Base-by-base conservation (phyloP, 139 green algal genomes). In the Chara braunii region DNA sequence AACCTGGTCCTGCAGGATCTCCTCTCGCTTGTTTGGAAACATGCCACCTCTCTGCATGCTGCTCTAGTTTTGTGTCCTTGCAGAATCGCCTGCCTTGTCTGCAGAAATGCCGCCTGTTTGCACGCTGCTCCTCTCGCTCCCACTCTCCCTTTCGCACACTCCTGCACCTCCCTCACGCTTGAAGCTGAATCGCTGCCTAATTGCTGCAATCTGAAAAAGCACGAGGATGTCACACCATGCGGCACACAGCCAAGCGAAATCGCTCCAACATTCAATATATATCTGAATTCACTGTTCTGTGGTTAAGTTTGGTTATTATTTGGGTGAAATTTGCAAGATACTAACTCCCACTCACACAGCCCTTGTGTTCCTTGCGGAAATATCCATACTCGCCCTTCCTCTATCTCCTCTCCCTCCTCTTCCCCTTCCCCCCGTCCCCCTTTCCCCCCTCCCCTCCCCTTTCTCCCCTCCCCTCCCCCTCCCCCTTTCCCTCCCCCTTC, bases 111-210 rank as follows among this genome's bases (percentile, higher is more conserved):
- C 23, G n/a, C 50, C 23, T 22, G 14, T 22, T 59, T 22, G 37
- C 50, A 14, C 50, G 37, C 14, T 59, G n/a, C 14, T 22, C 23
- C 14, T 59, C 52, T 3, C 52, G 43, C 52, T 61, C 52, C 28
- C 52, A 3, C 52, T 60, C 52, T 3, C 52, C 3, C 52, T 60
- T 31, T 60, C 3, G 28, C 3, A 28, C 52, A 23, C 52, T 60
- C 52, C 28, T 31, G 43, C 52, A 2, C 52, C 52, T 7, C 2
- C 28, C 31, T 51, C 52, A 2, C 31, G 26, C 22, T 51, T 22
- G 26, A 23, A 2, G 7, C 2, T 31, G 29, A 3, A 23, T 23
- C 52, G 14, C 14, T 28, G 29, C n/a, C 29, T 7, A 30, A 8
- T 12, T 28, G 29, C 24, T 55, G 30, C 2, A 9, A 30, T 8